Evolutionary conservation across 2,329 filamentous ascomycete genomes (phyloP), one percentile per base, ranked within the genome.

Genomic region (Penicillium sp.): DNA sequence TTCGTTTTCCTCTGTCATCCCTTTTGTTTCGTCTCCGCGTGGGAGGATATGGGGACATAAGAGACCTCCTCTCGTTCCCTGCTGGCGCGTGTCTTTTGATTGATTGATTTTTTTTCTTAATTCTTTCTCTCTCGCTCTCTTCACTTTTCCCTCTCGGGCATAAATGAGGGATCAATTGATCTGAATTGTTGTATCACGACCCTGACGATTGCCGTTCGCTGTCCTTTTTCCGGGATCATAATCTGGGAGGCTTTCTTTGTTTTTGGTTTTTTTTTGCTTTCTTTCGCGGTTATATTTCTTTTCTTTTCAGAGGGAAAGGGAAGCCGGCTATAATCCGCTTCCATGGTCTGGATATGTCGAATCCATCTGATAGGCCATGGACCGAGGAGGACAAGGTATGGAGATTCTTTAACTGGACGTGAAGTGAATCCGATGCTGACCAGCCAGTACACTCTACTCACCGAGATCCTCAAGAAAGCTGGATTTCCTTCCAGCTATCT

Each of bases 311-410:
- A 51, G 54, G 57, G 39, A 55, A 53, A 37, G 46, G 55, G 53
- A 45, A 41, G 48, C 39, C 51, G 29, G 51, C 22, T 51, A 42
- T 47, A 41, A 49, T 52, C 57, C 50, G 60, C 55, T 60, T 64
- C 61, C 61, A 70, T 69, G 67, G 60, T 62, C 54, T 51, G 69
- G 68, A 70, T 60, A 72, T 72, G 70, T 72, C 70, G 64, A 68
- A 65, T 64, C 62, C 58, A 68, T 56, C 64, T 50, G 70, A 72
- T 57, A 68, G 61, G 57, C 64, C 64, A 63, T 72, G 70, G 70
- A 66, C 67, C 31, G 70, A 72, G 62, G 69, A 72, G 62, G 70
- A 72, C 66, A 72, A 69, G 69, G 70, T 72, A 71, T 51, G 61
- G 19, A 7, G n/a, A 32, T 32, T 24, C 6, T 26, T 22, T 24